Base-by-base conservation (phyloP, 1,284 basidiomycete genomes). In the Stygiomarasmius scandens region DNA sequence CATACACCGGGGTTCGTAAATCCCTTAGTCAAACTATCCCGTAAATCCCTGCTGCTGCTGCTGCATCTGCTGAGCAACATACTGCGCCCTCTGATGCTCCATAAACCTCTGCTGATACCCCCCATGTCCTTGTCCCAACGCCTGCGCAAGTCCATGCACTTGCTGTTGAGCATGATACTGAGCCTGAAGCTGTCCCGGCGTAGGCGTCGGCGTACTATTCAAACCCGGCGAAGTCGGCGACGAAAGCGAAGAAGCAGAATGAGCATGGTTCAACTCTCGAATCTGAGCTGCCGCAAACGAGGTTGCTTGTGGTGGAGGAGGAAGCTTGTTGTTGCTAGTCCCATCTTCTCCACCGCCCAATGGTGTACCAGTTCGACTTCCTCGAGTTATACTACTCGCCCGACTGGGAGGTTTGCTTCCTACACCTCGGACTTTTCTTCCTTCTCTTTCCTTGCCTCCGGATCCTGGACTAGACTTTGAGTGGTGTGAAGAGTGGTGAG, bases 361-460 rank as follows among this genome's bases (percentile, higher is more conserved):
- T 54, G 74, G 75, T 4, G 74, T 76, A 1, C 72, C 70, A 4
- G 70, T 70, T 4, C 74, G 64, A 56, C 68, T 72, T 5, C 67
- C n/a, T n/a, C n/a, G n/a, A n/a, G n/a, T n/a, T n/a, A n/a, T 60
- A 24, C 72, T 73, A 47, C 68, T 64, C 5, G 73, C 70, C 4
- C 75, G 62, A 34, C 71, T 73, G 3, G 73, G 67, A 19, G 74
- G 74, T 11, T 59, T 60, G 22, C 71, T 69, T n/a, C 63, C 60
- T 50, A 38, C 54, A 19, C 44, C 61, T 34, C 64, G 60, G 25
- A 59, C 58, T 44, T 55, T 58, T n/a, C 54, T 56, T 34, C 58
- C 48, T 47, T 49, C 54, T 29, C 56, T 46, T 54, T 55, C 27
- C 32, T 34, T 34, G 29, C 52, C 36, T 22, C 5, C 24, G 11